Evolutionary conservation across 148 eudicot genomes (phyloP), one percentile per base, ranked within the genome.

Genomic region (Silene uniflora): DNA sequence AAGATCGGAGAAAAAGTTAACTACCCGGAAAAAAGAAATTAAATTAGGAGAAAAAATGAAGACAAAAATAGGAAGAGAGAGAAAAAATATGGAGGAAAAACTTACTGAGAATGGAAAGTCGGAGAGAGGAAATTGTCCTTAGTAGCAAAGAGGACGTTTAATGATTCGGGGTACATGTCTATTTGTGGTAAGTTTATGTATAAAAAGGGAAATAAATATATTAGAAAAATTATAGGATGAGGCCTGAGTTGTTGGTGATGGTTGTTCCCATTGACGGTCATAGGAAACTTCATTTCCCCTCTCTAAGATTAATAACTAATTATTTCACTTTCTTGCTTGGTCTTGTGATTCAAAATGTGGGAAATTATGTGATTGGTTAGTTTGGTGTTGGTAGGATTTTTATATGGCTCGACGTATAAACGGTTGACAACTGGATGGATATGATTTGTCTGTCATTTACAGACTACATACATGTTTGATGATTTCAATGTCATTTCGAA

Each of bases 81-180:
- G 70, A 76, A 79, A 55, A 55, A 47, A 62, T 32, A 32, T 32
- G 44, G 60, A 49, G 25, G 56, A 70, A 23, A 71, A 5, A 42
- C 73, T 81, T 81, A 72, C 83, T 81, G 73, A 81, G 61, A 71
- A 76, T 72, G 60, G 83, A 81, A 81, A 76, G 83, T 39, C 3
- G 47, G 25, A 25, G 25, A 55, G 69, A 44, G 23, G 44, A 12
- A n/a, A 65, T 56, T 13, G 82, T 44, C n/a, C 25, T 24, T 23
- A n/a, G 67, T 52, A 66, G 42, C 61, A 73, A 76, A 67, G 27
- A 63, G 62, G 69, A 39, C 11, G 61, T 5, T 70, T 55, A 23
- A 71, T 72, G 69, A 76, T 76, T 65, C 47, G 69, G 7, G 73
- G 24, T 73, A 71, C 73, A 71, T 76, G 76, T 18, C 83, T 55